Evolutionary conservation across 805 yeast species (phyloP).

Genomic region (Cyberlindnera bimundalis): DNA sequence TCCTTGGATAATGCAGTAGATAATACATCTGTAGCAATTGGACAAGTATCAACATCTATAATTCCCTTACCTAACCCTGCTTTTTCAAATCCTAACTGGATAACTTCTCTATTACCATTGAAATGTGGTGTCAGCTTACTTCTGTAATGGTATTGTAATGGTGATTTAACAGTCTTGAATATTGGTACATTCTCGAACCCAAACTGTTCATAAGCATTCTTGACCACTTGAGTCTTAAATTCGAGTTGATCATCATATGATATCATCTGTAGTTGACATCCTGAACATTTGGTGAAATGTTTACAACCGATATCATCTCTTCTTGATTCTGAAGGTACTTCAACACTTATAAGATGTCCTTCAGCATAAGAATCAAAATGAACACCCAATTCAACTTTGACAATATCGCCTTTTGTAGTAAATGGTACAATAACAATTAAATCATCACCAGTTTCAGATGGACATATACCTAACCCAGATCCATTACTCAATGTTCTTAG

Average conservation of each 20-base stretch:
- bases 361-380: conserved; percentile 71
- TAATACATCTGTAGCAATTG: conserved; percentile 79
- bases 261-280: conserved; percentile 87
- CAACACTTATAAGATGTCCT: conserved; percentile 59
- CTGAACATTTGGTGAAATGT: conserved; percentile 87
- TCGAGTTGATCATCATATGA: conserved; percentile 66
- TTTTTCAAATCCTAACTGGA: conserved; percentile 73
- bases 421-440: conserved; percentile 80
- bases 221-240: conserved; percentile 69
- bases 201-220: conserved; percentile 73
- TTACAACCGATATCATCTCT: conserved; percentile 58
- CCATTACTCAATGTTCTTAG: conserved; percentile 58
- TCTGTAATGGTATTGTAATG: conserved; percentile 69
- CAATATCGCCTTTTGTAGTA: conserved; percentile 79
- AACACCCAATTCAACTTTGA: conserved; percentile 63
- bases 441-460: conserved; percentile 45
- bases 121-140: conserved; percentile 96
- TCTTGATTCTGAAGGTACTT: conserved; percentile 40
- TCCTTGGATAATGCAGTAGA: conserved; percentile 69
- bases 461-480: conserved; percentile 72
- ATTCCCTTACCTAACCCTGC: conserved; percentile 46
- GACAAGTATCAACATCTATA: conserved; percentile 86
- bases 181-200: conserved; percentile 60
- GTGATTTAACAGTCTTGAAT: conserved; percentile 66
- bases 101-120: conserved; percentile 57